Evolutionary conservation across 2,329 filamentous ascomycete species (phyloP).

Genomic region (Aspergillus flavus): DNA sequence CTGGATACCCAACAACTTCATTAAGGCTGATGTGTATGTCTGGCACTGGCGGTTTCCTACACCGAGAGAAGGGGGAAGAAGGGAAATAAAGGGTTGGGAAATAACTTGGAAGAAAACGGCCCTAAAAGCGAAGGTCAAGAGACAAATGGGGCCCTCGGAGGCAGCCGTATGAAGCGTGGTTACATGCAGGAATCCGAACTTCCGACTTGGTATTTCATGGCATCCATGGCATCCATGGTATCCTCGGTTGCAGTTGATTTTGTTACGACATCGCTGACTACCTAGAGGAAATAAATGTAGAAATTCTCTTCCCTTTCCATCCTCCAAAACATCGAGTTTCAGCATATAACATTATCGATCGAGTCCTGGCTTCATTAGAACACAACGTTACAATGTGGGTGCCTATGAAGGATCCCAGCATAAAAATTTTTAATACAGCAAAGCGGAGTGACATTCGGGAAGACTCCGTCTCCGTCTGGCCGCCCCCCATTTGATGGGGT

Average conservation of each 20-base stretch:
- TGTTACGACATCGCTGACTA: not conserved
- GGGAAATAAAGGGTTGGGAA: not conserved
- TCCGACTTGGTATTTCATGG: not conserved
- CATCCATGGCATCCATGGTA: slow-evolving; percentile 1
- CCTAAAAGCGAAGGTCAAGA: not conserved
- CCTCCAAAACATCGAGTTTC: not conserved
- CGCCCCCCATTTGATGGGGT: not conserved
- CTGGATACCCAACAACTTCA: not conserved
- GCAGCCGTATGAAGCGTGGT: not conserved
- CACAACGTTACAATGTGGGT: not conserved
- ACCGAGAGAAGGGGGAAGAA: not conserved
- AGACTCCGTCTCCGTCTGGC: not conserved
- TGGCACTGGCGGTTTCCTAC: not conserved
- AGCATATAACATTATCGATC: not conserved
- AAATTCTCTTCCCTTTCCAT: not conserved
- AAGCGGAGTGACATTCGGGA: not conserved
- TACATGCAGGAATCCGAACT: not conserved
- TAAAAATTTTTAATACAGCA: not conserved
- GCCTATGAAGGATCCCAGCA: not conserved
- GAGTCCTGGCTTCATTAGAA: no score
- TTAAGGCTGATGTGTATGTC: not conserved
- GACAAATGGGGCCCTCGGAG: not conserved
- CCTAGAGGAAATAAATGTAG: not conserved
- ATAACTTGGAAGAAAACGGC: not conserved
- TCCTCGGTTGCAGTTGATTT: not conserved